Base-by-base conservation (phyloP, 495 filamentous ascomycete genomes). In the Hypoxylon fragiforme region DNA sequence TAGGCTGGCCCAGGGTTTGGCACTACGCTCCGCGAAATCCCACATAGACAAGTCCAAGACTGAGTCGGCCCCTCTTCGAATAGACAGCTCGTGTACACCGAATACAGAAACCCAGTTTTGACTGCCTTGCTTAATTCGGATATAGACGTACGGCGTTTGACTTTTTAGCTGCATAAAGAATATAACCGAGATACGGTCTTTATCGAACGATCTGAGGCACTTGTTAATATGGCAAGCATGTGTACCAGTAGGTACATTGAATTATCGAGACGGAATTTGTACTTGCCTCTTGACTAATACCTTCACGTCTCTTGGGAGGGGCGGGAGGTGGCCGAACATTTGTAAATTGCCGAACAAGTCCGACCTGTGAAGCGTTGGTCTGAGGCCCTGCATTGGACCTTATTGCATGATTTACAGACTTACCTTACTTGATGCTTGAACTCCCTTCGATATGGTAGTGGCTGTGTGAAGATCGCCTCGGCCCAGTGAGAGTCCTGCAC, bases 391-490 rank as follows among this genome's bases (percentile, higher is more conserved):
- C 1, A 13, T 14, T 13, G 13, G 18, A 7, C 9, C n/a, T 9
- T 21, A 13, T 32, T 5, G 15, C 14, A 2, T 13, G 11, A 19
- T 1, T 54, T 6, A 9, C 22, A 44, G n/a, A 60, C 72, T 69
- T 50, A 74, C 73, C 35, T 32, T 65, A 65, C 63, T 34, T 65
- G 57, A 54, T 73, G 66, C 54, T 74, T 78, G 52, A 81, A 60
- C 18, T 72, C 70, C 32, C 78, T 79, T 12, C 76, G 66, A 13
- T 76, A 74, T 7, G 77, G 75, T 35, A 79, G 65, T 1, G 75
- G 76, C 3, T 78, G 69, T 3, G 79, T 78, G 48, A 83, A 83
- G 20, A 83, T 80, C 13, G 78, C 73, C 57, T 83, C 76, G 19
- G 80, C 78, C 80, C 80, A 83, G 51, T 78, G 75, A 18, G 63